These are phyloP conservation scores for Trichothecium sympodiale DNA, from an alignment of 2,329 filamentous ascomycete species.

Conservation along the genomic window DNA sequence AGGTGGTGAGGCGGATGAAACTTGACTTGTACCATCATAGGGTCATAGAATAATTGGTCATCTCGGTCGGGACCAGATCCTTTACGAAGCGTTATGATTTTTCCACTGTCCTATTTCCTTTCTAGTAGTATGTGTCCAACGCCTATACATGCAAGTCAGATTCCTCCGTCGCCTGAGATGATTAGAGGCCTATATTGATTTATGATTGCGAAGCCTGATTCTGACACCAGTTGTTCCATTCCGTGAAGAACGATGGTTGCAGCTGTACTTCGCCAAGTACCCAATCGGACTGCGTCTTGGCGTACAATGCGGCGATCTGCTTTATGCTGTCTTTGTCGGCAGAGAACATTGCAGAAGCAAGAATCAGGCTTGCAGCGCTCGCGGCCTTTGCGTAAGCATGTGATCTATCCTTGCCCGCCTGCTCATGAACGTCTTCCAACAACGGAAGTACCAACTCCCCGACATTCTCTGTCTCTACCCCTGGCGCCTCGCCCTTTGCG, in stretches of 20 bases:
- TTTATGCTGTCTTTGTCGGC: conserved; percentile 40
- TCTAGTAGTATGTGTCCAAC: conserved; percentile 2
- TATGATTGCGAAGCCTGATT: conserved; percentile 28
- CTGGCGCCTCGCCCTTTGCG: conserved; percentile 25
- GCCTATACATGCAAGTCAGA: too few species aligned
- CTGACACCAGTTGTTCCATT: conserved; percentile 66
- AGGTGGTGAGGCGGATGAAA: conserved; percentile 6
- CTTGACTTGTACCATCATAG: conserved; percentile 22
- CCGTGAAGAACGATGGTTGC: conserved; percentile 55
- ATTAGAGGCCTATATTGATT: too few species aligned
- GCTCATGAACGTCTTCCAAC: conserved; percentile 56
- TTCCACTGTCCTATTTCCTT: conserved; percentile 3
- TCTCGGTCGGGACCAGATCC: conserved; percentile 9
- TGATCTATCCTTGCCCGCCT: conserved; percentile 51
- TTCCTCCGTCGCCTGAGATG: too few species aligned
- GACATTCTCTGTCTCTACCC: conserved; percentile 31
- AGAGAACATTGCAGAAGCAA: conserved; percentile 51
- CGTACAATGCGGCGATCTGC: conserved; percentile 53
- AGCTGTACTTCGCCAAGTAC: conserved; percentile 47
- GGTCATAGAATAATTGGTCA: conserved; percentile 23
- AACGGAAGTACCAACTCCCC: conserved; percentile 30
- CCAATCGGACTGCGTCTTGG: conserved; percentile 45
- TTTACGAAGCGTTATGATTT: neutral
- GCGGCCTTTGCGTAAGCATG: conserved; percentile 65
- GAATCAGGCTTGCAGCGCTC: conserved; percentile 59